These are phyloP conservation scores for Knoxia roxburghii DNA, from an alignment of 257 asterid species.

Conservation along the genomic window DNA sequence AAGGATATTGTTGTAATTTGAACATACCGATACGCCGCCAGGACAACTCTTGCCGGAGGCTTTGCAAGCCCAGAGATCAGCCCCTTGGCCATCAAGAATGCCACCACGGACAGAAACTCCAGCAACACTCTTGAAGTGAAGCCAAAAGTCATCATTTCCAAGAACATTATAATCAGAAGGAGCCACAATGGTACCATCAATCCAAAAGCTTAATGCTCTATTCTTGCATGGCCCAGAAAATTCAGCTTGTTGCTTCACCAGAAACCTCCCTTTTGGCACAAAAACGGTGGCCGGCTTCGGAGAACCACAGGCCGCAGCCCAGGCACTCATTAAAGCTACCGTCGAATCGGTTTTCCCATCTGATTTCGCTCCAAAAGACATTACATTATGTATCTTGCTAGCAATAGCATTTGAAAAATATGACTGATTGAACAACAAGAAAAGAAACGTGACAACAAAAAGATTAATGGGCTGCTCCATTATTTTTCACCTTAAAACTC, in stretches of 20 bases:
- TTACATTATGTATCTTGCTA: slow-evolving; percentile 24
- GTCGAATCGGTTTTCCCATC: slow-evolving; percentile 44
- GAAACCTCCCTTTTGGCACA: slow-evolving; percentile 50
- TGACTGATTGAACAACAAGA: slow-evolving; percentile 10
- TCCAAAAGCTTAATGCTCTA: slow-evolving; percentile 24
- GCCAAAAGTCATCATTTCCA: slow-evolving; percentile 34
- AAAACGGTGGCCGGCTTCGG: slow-evolving; percentile 30
- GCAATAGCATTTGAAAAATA: slow-evolving; percentile 15
- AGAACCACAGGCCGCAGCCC: slow-evolving; percentile 55
- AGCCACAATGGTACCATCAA: slow-evolving; percentile 50
- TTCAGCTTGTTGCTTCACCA: slow-evolving; percentile 16
- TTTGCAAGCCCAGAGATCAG: slow-evolving; percentile 59
- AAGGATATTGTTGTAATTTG: neutral
- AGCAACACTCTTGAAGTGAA: slow-evolving; percentile 33
- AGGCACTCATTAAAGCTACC: slow-evolving; percentile 34
- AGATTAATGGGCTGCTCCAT: slow-evolving; percentile 16
- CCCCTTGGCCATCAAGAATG: slow-evolving; percentile 51
- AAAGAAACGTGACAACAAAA: slow-evolving; percentile 18
- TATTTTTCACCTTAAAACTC: neutral
- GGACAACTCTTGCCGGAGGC: slow-evolving; percentile 38
- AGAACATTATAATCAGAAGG: slow-evolving; percentile 38
- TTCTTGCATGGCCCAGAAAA: slow-evolving; percentile 50
- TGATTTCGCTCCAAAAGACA: slow-evolving; percentile 41
- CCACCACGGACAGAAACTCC: slow-evolving; percentile 52
- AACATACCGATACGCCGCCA: slow-evolving; percentile 47